Evolutionary conservation across 805 yeast species (phyloP).

Genomic region (Kuraishia hungarica): DNA sequence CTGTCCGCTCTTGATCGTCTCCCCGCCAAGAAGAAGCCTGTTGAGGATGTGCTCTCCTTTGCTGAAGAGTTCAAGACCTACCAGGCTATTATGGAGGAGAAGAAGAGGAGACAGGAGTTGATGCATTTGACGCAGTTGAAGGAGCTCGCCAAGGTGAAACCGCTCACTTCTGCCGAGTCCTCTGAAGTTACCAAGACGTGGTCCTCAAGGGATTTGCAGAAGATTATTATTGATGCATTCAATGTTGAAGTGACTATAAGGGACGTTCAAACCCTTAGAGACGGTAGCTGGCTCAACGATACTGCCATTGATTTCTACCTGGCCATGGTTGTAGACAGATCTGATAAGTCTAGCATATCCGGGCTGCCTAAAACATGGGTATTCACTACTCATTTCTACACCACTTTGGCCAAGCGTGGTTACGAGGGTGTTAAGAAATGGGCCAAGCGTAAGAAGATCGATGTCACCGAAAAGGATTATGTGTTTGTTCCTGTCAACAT

Average conservation of each 20-base stretch:
- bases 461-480: constrained; percentile 53
- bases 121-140: constrained; percentile 26
- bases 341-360: constrained; percentile 13
- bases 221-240: constrained; percentile 24
- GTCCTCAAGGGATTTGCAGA: constrained; percentile 15
- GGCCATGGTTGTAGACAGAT: constrained; percentile 37
- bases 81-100: constrained; percentile 33
- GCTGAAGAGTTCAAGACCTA: constrained; percentile 32
- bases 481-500: constrained; percentile 83
- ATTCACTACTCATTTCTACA: constrained; percentile 84
- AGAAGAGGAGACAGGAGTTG: constrained; percentile 25
- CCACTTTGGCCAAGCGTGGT: constrained; percentile 64
- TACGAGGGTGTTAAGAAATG: constrained; percentile 76
- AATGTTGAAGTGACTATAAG: constrained; percentile 52
- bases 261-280: constrained; percentile 66
- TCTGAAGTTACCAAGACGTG: constrained; percentile 25
- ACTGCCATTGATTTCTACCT: constrained; percentile 81
- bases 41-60: constrained; percentile 8
- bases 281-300: constrained; percentile 83
- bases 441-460: constrained; percentile 70
- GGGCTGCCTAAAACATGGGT: constrained; percentile 39
- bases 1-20: background rate
- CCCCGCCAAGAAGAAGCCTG: background rate
- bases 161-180: constrained; percentile 23
- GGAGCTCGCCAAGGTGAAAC: constrained; percentile 22